Evolutionary conservation across 2,329 filamentous ascomycete genomes (phyloP).

Genomic region (Chaetoscypha palmicola): DNA sequence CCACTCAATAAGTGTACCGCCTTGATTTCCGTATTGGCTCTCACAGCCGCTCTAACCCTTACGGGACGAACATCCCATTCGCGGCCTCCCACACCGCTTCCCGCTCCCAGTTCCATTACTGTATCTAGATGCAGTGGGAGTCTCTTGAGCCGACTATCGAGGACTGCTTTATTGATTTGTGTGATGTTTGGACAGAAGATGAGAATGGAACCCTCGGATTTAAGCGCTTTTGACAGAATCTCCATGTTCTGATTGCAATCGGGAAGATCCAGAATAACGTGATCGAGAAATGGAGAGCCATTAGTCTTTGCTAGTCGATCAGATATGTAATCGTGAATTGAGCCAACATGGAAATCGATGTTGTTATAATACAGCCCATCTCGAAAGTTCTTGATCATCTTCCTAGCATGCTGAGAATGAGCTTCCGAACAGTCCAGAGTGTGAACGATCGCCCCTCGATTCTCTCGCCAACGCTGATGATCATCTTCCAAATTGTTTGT

Average conservation of each 20-base stretch:
- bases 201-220: constrained; percentile 56
- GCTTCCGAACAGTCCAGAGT: constrained; percentile 60
- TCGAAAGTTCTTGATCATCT: constrained; percentile 59
- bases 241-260: constrained; percentile 46
- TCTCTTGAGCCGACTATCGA: constrained; percentile 43
- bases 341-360: constrained; percentile 67
- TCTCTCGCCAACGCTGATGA: constrained; percentile 23
- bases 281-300: constrained; percentile 56
- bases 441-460: constrained; percentile 64
- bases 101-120: constrained; percentile 52
- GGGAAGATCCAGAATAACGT: constrained; percentile 69
- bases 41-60: constrained; percentile 25
- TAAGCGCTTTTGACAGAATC: constrained; percentile 49
- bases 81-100: constrained; percentile 42
- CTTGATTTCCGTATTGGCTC: constrained; percentile 9
- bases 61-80: constrained; percentile 57
- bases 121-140: constrained; percentile 51
- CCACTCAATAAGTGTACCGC: neutral
- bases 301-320: constrained; percentile 39
- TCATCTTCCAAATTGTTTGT: neutral
- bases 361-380: constrained; percentile 62
- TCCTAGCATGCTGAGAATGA: constrained; percentile 58
- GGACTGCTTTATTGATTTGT: constrained; percentile 62
- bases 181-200: constrained; percentile 74
- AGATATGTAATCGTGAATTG: constrained; percentile 56